Base-by-base conservation (phyloP, 2,329 filamentous ascomycete species). In the Simplicillium aogashimaense region DNA sequence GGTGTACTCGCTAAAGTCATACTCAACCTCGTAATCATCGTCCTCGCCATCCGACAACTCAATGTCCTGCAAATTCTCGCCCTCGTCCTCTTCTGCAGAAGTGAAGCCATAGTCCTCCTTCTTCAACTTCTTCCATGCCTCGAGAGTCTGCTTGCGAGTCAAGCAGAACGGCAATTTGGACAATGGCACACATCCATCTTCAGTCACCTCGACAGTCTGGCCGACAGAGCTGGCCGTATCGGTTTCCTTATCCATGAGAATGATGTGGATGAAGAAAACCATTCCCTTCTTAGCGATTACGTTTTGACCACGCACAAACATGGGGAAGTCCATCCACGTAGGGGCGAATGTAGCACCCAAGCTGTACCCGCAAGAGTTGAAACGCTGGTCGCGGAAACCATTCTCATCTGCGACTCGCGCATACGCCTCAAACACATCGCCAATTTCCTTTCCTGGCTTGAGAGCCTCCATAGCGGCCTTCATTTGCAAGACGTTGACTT, bases 211-310 rank as follows among this genome's bases (percentile, higher is more conserved):
- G 11, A 53, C 48, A 12, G 50, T 53, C 38, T 59, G 54, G 8
- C 56, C 55, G 34, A 58, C 45, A 5, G 55, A 58, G 31, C 53
- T 58, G n/a, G 53, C 56, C 10, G 55, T 58, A 43, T 58, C 53
- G 15, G 55, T 58, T 10, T 48, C 54, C 45, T 51, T 57, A 36
- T 58, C 55, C 55, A 58, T 58, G 17, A 58, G 46, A 38, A 58
- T 58, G 29, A 58, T 58, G 43, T 58, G 55, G 29, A 58, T 57
- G 38, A 58, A 58, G 41, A 55, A 58, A 4, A 58, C 51, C 55
- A 58, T 58, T 16, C 40, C 40, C 36, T 38, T 36, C 30, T 31
- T 34, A 15, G 32, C 40, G 6, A 42, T 14, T 11, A 42, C 36
- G 17, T 39, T 31, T 31, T 42, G 40, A 7, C 40, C 40, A 16